Evolutionary conservation across 306 rosid genomes (phyloP), one percentile per base, ranked within the genome.

Genomic region (Prunus kanzakura): DNA sequence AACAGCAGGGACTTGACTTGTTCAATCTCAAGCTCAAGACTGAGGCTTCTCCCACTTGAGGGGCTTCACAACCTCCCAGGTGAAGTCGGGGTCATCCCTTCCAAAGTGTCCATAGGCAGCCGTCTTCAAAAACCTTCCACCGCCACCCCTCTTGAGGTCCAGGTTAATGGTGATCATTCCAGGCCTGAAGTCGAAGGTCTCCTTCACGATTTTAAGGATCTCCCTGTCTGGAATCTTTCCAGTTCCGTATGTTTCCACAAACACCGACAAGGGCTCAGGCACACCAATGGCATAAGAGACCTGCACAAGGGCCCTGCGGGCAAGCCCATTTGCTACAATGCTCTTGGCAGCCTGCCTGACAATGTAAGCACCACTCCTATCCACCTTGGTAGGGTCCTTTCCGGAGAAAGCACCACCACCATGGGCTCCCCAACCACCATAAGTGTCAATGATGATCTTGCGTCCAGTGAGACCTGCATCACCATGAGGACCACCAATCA

Each of bases 351-450:
- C 99, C 82, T 96, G 99, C 80, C 99, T 84, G 15, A 90, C 98
- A 75, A 96, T 78, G 86, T 96, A 96, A 66, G 99, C 99, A 63
- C 99, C 99, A 69, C 99, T 96, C 73, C 99, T 88, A 88, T 96
- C 99, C 63, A 96, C 99, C 97, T 96, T 96, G 22, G 99, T 96
- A 23, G 99, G 99, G 85, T 96, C 99, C 91, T 96, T 96, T 2
- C 99, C 99, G 0, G 99, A 96, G 89, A 96, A 96, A 54, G 99
- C 99, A 83, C 99, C 99, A 51, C 99, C 99, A 58, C 99, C 99
- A 32, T 96, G 99, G 43, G 99, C 99, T 82, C 99, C 99, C 99
- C 99, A 96, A 6, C 99, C 99, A 0, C 99, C 99, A 2, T 96
- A 96, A 27, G 99, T 96, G 72, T 96, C 99, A 19, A 96, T 96